phyloP scores from a whole-genome alignment of 163 green algal genomes.

The Chloroidium sp. region DNA sequence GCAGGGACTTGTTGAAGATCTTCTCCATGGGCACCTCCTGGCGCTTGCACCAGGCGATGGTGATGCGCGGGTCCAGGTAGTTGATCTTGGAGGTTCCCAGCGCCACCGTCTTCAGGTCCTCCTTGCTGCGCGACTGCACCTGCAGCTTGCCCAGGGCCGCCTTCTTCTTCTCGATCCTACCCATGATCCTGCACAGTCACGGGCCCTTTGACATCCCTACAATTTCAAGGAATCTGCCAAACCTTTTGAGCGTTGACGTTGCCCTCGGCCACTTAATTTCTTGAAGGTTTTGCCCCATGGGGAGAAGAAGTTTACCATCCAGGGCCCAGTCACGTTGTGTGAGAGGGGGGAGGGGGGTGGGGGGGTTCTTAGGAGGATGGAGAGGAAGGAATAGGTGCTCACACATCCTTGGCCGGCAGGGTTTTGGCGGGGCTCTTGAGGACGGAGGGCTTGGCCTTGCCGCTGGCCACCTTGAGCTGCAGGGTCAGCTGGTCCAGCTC shows the following conservation, averaged over 20 bases:
- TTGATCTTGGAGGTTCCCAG: conserved; percentile 99
- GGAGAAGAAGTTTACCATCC: too few species aligned
- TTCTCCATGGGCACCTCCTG: conserved; percentile 75
- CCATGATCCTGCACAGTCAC: too few species aligned
- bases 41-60: conserved; percentile 80
- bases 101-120: conserved; percentile 97
- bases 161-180: conserved; percentile 48
- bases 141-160: conserved; percentile 55
- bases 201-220: too few species aligned
- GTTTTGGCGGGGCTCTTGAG: too few species aligned
- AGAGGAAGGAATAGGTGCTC: too few species aligned
- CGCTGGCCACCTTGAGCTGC: conserved; percentile 36
- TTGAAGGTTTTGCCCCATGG: too few species aligned
- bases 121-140: conserved; percentile 62
- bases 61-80: conserved; percentile 97
- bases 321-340: too few species aligned
- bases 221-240: neutral
- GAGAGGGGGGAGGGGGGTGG: too few species aligned
- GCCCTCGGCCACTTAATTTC: too few species aligned
- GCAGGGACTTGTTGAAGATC: conserved; percentile 94
- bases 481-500: conserved; percentile 49
- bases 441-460: conserved; percentile 33
- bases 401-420: too few species aligned
- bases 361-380: too few species aligned
- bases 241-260: conserved; percentile 27